Percentiles rank a stretch among this genome's conserved stretches.
Evolutionary conservation across 495 filamentous ascomycete genomes (phyloP).

Genomic region (Neurospora sp.): DNA sequence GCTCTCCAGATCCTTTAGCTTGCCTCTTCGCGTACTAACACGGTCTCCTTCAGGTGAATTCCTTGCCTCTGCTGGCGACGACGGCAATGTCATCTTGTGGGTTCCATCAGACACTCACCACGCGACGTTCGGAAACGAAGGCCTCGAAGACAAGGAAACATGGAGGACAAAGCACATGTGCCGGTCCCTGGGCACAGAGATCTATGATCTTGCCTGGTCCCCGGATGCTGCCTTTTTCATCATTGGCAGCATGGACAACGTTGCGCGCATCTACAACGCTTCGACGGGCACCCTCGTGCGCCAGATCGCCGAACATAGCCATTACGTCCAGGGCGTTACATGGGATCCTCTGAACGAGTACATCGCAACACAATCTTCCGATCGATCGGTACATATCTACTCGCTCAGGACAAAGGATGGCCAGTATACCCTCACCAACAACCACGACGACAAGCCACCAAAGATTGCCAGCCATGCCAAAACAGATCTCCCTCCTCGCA

Average conservation of each 20-base stretch:
- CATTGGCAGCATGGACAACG: conserved; percentile 98
- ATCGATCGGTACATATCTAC: conserved; percentile 96
- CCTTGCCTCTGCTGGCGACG: conserved; percentile 89
- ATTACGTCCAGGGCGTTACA: conserved; percentile 96
- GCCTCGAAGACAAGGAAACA: conserved; percentile 85
- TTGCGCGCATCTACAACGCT: conserved; percentile 93
- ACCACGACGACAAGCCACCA: conserved; percentile 32
- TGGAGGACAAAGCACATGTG: conserved; percentile 98
- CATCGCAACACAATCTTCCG: conserved; percentile 95
- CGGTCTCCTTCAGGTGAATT: conserved; percentile 58
- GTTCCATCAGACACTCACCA: conserved; percentile 66
- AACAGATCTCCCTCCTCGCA: conserved; percentile 82
- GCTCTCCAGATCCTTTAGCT: not conserved
- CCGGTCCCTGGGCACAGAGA: conserved; percentile 80
- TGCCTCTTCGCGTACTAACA: conserved; percentile 9
- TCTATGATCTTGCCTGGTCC: conserved; percentile 97
- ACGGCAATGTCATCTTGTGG: conserved; percentile 95
- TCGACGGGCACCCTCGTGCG: conserved; percentile 82
- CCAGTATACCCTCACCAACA: conserved; percentile 62
- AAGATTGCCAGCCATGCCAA: conserved; percentile 50
- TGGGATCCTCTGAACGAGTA: conserved; percentile 99
- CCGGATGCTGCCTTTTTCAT: conserved; percentile 95
- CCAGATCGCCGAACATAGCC: conserved; percentile 97
- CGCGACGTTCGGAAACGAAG: conserved; percentile 65
- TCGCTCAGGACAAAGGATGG: conserved; percentile 93